These are phyloP conservation scores for Biancaea sappan DNA, from an alignment of 306 rosid genomes.

Conservation along the genomic window DNA sequence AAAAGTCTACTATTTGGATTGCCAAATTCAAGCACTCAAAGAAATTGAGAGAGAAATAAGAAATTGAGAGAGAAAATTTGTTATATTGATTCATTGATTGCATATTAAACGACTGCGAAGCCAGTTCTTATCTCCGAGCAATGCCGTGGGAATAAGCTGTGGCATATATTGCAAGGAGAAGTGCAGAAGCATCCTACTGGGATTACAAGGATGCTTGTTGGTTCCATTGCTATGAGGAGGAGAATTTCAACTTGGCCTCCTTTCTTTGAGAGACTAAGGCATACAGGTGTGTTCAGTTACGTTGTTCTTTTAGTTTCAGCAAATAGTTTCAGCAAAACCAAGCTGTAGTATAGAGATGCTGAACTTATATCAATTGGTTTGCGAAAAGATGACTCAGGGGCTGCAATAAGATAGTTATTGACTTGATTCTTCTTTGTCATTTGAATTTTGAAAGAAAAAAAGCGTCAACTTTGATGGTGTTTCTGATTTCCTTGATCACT, in stretches of 20 bases:
- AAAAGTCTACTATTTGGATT: too few relatives aligned
- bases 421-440: not conserved
- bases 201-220: conserved; percentile 36
- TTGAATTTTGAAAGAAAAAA: not conserved
- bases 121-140: not conserved
- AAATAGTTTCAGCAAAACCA: not conserved
- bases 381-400: not conserved
- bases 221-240: conserved; percentile 51
- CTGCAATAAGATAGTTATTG: not conserved
- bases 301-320: not conserved
- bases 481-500: not conserved
- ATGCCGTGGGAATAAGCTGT: not conserved
- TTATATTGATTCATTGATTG: not conserved
- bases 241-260: conserved; percentile 55
- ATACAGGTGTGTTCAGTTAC: conserved; percentile 61
- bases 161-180: not conserved
- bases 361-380: not conserved
- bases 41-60: too few relatives aligned
- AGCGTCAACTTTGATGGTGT: not conserved
- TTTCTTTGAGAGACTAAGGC: conserved; percentile 67
- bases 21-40: not conserved
- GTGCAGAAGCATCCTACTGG: not conserved
- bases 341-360: not conserved
- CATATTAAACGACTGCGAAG: not conserved
- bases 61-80: not conserved